Base-by-base conservation (phyloP, 192 early-diverging fungal species). In the Phlyctochytrium bullatum region DNA sequence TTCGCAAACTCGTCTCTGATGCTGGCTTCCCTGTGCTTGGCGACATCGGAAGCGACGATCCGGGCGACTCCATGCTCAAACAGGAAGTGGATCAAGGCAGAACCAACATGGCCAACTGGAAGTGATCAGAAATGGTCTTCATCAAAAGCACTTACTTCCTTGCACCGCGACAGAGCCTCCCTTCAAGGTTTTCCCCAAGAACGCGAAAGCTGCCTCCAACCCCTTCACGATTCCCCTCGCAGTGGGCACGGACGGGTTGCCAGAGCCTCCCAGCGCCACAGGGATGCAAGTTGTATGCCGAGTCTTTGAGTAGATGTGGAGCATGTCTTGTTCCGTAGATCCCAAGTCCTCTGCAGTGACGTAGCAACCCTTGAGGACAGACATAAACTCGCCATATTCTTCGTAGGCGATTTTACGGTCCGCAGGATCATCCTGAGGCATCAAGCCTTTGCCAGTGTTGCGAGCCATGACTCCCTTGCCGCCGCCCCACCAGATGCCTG, bases 331-430 rank as follows among this genome's bases (percentile, higher is more conserved):
- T 2, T 51, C 51, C 36, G 34, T 66, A 29, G 64, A 64, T 20
- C 78, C 78, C 33, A 77, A 73, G 64, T 80, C 78, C 53, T 80
- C 74, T 47, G 78, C 77, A 23, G 78, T 72, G 1, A 78, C 73
- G 62, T 77, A 80, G 59, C 69, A 74, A 34, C 78, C 78, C 47
- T 62, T 65, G n/a, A 80, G 64, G 2, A 47, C 52, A 32, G 70
- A 64, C 31, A 80, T 36, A 59, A 80, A 76, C n/a, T 1, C 23
- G 29, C 78, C 78, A 34, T 79, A 80, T 47, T 80, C 78, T 65
- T 78, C 70, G 59, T 65, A 80, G 2, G 73, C 78, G 16, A 53
- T 50, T 34, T 30, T 29, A 20, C 73, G 34, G 23, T n/a, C 10
- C 29, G 24, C n/a, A 2, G 52, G n/a, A 16, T 36, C 34, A 33